phyloP scores from a whole-genome alignment of 2,329 filamentous ascomycete species.

The Botryotinia globosa region DNA sequence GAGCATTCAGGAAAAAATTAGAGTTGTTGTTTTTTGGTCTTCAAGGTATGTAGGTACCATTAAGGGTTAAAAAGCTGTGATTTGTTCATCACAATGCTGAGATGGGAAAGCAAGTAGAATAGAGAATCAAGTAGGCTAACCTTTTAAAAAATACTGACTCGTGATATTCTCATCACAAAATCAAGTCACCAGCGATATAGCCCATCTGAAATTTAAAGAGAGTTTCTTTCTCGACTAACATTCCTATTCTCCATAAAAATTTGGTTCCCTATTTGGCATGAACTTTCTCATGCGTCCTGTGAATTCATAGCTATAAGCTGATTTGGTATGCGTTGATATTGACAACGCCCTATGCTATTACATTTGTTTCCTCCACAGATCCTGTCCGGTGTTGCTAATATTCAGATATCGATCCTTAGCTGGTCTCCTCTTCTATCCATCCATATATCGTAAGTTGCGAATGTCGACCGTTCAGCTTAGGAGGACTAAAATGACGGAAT shows the following conservation, averaged over 20 bases:
- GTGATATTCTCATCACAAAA: slow-evolving; percentile 14
- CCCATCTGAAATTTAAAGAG: slow-evolving; percentile 7
- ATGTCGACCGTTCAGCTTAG: slow-evolving; percentile 35
- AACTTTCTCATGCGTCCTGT: slow-evolving; percentile 9
- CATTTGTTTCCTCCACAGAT: slow-evolving; percentile 20
- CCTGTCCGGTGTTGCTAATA: background rate
- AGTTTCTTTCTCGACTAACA: slow-evolving; percentile 11
- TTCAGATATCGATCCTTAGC: background rate
- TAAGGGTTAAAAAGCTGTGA: slow-evolving; percentile 23
- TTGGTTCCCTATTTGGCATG: slow-evolving; percentile 17
- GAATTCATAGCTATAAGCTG: slow-evolving; percentile 11
- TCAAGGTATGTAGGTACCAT: slow-evolving; percentile 17
- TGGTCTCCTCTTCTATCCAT: slow-evolving; percentile 8
- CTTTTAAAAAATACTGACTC: background rate
- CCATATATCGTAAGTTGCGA: slow-evolving; percentile 7
- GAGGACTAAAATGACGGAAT: slow-evolving; percentile 41
- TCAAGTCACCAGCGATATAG: slow-evolving; percentile 14
- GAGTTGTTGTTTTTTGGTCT: slow-evolving; percentile 22
- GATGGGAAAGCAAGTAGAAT: background rate
- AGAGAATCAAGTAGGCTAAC: slow-evolving; percentile 3
- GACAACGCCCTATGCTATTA: slow-evolving; percentile 10
- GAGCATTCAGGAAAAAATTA: slow-evolving; percentile 21
- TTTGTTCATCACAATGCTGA: slow-evolving; percentile 18
- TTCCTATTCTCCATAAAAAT: slow-evolving; percentile 13
- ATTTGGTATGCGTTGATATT: slow-evolving; percentile 17